These are phyloP conservation scores for Aureobasidium namibiae DNA, from an alignment of 2,329 filamentous ascomycete genomes.

Conservation along the genomic window DNA sequence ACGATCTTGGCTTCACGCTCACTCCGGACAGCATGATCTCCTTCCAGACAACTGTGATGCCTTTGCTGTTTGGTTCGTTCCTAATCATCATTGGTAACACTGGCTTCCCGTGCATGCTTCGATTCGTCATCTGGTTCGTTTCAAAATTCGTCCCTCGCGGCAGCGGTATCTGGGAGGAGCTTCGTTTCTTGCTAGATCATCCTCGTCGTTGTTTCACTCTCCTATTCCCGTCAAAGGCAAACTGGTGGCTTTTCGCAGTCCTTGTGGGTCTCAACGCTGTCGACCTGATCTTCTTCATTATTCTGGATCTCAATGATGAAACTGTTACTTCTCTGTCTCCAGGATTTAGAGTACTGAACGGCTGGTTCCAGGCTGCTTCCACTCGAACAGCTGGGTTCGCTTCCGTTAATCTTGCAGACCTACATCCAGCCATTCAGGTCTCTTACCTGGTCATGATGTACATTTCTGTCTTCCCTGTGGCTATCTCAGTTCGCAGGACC, in stretches of 20 bases:
- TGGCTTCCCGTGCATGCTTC: conserved; percentile 87
- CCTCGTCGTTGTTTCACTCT: conserved; percentile 93
- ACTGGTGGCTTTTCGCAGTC: conserved; percentile 92
- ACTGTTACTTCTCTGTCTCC: conserved; percentile 60
- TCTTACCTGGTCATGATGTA: conserved; percentile 99
- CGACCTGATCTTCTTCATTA: conserved; percentile 83
- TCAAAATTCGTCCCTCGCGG: conserved; percentile 58
- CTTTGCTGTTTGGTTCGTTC: conserved; percentile 70
- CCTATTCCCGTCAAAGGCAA: conserved; percentile 80
- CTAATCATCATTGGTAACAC: conserved; percentile 94
- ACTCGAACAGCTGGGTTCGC: conserved; percentile 88
- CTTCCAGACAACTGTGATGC: conserved; percentile 69
- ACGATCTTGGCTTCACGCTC: conserved; percentile 87
- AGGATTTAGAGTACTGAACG: conserved; percentile 72
- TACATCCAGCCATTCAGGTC: conserved; percentile 88
- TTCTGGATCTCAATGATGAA: conserved; percentile 73
- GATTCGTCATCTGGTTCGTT: conserved; percentile 80
- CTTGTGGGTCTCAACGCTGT: conserved; percentile 72
- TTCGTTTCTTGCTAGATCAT: conserved; percentile 85
- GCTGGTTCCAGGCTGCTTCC: conserved; percentile 80
- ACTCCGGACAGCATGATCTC: conserved; percentile 91
- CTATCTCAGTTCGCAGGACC: conserved; percentile 85
- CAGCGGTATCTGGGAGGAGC: conserved; percentile 76
- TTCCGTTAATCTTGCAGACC: conserved; percentile 63
- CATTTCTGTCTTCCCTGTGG: conserved; percentile 93